These are phyloP conservation scores for Zymoseptoria pseudotritici DNA, from an alignment of 2,329 filamentous ascomycete species.

Conservation along the genomic window DNA sequence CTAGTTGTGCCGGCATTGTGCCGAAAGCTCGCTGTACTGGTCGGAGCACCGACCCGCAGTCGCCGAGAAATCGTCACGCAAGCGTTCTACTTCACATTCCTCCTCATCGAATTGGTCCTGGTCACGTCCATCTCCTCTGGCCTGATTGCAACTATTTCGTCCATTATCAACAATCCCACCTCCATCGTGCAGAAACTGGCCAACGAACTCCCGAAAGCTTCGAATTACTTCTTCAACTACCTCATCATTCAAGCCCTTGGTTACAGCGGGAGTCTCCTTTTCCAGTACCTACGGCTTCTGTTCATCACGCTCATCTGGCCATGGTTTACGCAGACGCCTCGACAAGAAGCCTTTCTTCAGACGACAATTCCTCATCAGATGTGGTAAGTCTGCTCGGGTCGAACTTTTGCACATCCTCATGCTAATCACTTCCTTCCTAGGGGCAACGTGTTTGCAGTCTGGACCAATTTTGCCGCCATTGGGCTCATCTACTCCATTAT, in stretches of 20 bases:
- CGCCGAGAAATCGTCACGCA: constrained; percentile 8
- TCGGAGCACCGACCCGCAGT: constrained; percentile 7
- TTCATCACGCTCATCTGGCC: constrained; percentile 10
- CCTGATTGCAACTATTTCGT: constrained; percentile 2
- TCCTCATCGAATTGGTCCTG: constrained; percentile 11
- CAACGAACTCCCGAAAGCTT: constrained; percentile 7
- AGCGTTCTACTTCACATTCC: constrained; percentile 12
- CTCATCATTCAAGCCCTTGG: constrained; percentile 12
- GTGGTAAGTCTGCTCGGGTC: constrained; percentile 1
- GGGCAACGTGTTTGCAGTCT: constrained; percentile 88
- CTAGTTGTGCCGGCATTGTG: constrained; percentile 9
- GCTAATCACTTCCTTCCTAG: constrained; percentile 29
- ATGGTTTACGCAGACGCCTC: constrained; percentile 12
- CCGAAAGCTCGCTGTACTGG: constrained; percentile 7
- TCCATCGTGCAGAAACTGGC: constrained; percentile 3
- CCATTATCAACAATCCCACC: constrained; percentile 4
- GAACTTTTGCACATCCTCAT: background rate
- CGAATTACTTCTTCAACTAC: constrained; percentile 15
- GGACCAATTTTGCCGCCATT: constrained; percentile 90
- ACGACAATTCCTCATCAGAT: constrained; percentile 10
- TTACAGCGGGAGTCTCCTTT: constrained; percentile 5
- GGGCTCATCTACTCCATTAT: constrained; percentile 76
- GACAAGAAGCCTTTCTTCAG: constrained; percentile 7
- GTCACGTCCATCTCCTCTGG: constrained; percentile 9
- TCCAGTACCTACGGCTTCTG: constrained; percentile 9